phyloP scores from a whole-genome alignment of 2,329 filamentous ascomycete genomes.

The Monilinia polystroma region DNA sequence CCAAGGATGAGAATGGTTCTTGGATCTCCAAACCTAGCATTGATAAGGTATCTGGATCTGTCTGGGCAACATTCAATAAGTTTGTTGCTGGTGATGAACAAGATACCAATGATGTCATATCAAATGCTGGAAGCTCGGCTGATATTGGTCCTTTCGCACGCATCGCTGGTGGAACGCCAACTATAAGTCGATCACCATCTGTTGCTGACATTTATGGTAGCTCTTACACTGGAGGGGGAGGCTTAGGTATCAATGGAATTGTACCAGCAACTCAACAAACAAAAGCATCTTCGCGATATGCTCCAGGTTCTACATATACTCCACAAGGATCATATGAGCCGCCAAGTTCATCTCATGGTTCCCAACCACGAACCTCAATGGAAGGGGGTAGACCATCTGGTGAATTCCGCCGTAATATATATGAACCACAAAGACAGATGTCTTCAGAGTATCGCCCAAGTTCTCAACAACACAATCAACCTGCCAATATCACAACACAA shows the following conservation, averaged over 20 bases:
- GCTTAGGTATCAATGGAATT: constrained; percentile 36
- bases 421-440: constrained; percentile 46
- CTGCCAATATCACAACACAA: constrained; percentile 36
- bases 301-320: constrained; percentile 35
- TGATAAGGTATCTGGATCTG: constrained; percentile 88
- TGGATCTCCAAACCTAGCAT: constrained; percentile 96
- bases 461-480: constrained; percentile 34
- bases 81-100: constrained; percentile 92
- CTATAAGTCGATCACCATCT: constrained; percentile 72
- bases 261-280: constrained; percentile 25
- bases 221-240: constrained; percentile 39
- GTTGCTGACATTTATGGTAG: constrained; percentile 65
- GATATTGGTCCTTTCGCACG: constrained; percentile 80
- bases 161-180: constrained; percentile 73
- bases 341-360: constrained; percentile 34
- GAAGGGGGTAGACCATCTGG: constrained; percentile 47
- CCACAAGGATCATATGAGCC: constrained; percentile 31
- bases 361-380: constrained; percentile 44
- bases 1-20: constrained; percentile 75
- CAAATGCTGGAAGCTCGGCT: constrained; percentile 54
- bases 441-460: constrained; percentile 43
- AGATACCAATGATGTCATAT: constrained; percentile 59
- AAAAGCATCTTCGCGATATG: constrained; percentile 38
- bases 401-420: constrained; percentile 44
- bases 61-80: constrained; percentile 92